phyloP scores from a whole-genome alignment of 2,329 filamentous ascomycete species.

The Cadophora sp. region DNA sequence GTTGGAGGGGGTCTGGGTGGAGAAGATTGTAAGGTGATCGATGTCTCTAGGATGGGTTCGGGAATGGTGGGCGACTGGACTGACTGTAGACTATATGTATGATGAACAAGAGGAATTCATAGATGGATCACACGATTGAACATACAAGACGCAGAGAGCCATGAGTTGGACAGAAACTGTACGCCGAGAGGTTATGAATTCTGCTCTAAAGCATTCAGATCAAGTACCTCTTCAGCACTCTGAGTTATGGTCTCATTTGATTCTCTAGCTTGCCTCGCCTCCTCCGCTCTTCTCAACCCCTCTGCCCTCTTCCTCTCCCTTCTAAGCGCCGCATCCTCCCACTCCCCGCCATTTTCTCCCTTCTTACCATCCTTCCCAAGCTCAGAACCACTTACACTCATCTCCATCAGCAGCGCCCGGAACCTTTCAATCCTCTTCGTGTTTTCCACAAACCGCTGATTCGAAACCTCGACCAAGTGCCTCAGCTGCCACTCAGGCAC shows the following conservation, averaged over 20 bases:
- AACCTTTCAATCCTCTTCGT: constrained; percentile 71
- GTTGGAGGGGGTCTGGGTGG: constrained; percentile 87
- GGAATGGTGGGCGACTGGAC: not conserved
- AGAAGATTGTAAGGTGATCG: constrained; percentile 68
- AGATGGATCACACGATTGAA: constrained; percentile 14
- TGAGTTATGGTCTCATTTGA: not conserved
- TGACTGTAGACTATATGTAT: constrained; percentile 36
- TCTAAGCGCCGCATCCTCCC: constrained; percentile 61
- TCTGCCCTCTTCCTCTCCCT: constrained; percentile 63
- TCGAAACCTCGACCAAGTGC: constrained; percentile 72
- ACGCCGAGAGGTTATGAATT: constrained; percentile 10
- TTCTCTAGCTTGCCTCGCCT: constrained; percentile 19
- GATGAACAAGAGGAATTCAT: constrained; percentile 25
- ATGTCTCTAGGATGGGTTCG: not conserved
- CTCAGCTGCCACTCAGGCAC: constrained; percentile 73
- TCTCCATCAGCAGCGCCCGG: constrained; percentile 48
- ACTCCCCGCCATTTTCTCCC: constrained; percentile 50
- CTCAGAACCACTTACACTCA: constrained; percentile 29
- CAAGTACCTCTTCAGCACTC: constrained; percentile 14
- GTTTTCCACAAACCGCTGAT: constrained; percentile 77
- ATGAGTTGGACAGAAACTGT: not conserved
- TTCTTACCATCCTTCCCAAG: constrained; percentile 31
- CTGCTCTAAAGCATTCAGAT: constrained; percentile 17
- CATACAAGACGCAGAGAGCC: not conserved
- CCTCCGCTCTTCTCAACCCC: constrained; percentile 57